Evolutionary conservation across 805 yeast species (phyloP), one percentile per base, ranked within the genome.

Genomic region (Zygosaccharomyces lentus): DNA sequence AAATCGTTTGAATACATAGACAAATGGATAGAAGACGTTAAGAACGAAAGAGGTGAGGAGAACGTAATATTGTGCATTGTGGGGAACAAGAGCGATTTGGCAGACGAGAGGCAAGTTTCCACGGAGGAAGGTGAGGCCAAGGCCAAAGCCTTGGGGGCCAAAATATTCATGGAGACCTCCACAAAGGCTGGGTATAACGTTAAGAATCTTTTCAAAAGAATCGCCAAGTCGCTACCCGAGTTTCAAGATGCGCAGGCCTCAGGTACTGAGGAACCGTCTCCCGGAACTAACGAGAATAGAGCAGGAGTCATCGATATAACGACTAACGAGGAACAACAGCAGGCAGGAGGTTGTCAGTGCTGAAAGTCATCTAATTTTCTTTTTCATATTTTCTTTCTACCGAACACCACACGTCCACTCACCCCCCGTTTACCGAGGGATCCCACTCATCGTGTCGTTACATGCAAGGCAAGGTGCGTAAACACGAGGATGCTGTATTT

Each of bases 131-230:
- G 95, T 35, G 93, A 88, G 63, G 74, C 74, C 47, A 77, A 85
- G 55, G 84, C 91, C 25, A 76, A 80, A 54, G 75, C 75, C 41
- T 72, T 87, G 45, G 87, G 84, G 8, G 90, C 91, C 37, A 79
- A 81, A 62, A 80, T 85, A 51, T 87, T 84, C 64, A 82, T 91
- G 64, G 99, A 93, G 63, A 91, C 98, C 1, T 84, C 95, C 49
- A 91, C 98, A 9, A 91, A 90, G 69, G 89, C 89, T 37, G 96
- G 96, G 26, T 86, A 90, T 65, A 93, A 93, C 57, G 96, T 93
- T 46, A 91, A 91, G 69, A 77, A 80, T 45, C 70, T 93, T 52
- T 91, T 93, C 70, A 87, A 89, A 61, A 86, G 84, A 62, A 85
- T 91, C 51, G 99, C 98, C 10, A 86, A 85, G 62, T 80, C 87